Evolutionary conservation across 2,329 filamentous ascomycete species (phyloP), one percentile per base, ranked within the genome.

Genomic region (Sphaerostilbella broomeana): DNA sequence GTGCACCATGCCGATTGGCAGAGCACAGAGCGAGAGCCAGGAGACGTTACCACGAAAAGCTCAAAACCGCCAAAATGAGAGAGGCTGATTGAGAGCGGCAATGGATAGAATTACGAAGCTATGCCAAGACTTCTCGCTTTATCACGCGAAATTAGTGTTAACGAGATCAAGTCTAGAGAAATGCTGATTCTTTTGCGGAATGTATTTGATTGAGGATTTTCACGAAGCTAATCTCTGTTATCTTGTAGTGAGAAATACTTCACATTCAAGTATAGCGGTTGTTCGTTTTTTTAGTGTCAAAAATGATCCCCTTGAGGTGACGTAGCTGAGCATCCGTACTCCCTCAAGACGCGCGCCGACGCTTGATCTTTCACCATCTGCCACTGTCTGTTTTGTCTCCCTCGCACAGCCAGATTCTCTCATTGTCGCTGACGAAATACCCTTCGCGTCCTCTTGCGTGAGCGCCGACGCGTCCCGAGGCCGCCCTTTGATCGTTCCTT

Each of bases 361-460:
- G 42, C 45, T 45, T 47, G 31, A 45, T 45, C 39, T 42, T 43
- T 45, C 35, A 43, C 40, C 20, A 46, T 40, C 35, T 46, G 35
- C 40, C 40, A 46, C 36, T 45, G 40, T 40, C 40, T 35, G 32
- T 42, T 45, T 43, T 43, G 20, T 33, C 35, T 40, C 43, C 31
- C 29, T 45, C 39, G 35, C 40, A 40, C 35, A 28, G 40, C 40
- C 35, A 15, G 35, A 43, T 40, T 38, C 43, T 43, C 39, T 45
- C 40, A 45, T 47, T 35, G 33, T 31, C 42, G 39, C 30, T 40
- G 27, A 40, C 35, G 38, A 38, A 47, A 42, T 42, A 40, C 35
- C 38, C 43, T 45, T 45, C 35, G 38, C 32, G 30, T 47, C 38
- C 35, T 43, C 38, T 39, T 45, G 42, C 45, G 35, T 47, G 29